Evolutionary conservation across 345 rosid genomes (phyloP).

Genomic region (Dipteronia dyeriana): DNA sequence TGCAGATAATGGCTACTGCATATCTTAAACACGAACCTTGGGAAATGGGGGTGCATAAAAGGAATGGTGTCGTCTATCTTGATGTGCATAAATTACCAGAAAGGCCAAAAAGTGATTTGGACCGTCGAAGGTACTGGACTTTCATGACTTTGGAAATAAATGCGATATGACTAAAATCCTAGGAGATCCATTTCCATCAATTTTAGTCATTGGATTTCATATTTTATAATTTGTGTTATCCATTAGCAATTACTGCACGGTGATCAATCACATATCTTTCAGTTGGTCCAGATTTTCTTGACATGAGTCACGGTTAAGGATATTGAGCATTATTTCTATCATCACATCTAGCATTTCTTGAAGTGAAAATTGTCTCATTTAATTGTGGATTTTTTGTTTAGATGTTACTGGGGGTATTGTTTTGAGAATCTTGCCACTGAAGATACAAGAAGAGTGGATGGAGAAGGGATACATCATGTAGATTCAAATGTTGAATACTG

Average conservation of each 20-base stretch:
- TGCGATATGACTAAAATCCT: background rate
- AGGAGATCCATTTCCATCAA: background rate
- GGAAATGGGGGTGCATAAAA: constrained; percentile 99
- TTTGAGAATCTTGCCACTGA: constrained; percentile 95
- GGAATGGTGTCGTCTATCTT: constrained; percentile 90
- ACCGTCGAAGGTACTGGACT: constrained; percentile 70
- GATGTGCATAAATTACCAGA: constrained; percentile 96
- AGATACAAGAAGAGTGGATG: constrained; percentile 77
- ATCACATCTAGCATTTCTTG: constrained; percentile 7
- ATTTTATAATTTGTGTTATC: background rate
- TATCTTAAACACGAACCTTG: constrained; percentile 84
- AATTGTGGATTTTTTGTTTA: constrained; percentile 26
- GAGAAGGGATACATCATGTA: constrained; percentile 77
- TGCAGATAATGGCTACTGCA: constrained; percentile 86
- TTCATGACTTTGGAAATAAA: background rate
- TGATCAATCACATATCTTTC: background rate
- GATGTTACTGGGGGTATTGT: constrained; percentile 98
- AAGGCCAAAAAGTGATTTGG: constrained; percentile 78
- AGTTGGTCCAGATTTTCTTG: background rate
- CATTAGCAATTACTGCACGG: background rate
- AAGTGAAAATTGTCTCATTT: constrained; percentile 3
- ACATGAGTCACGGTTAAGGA: background rate
- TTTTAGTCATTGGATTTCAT: background rate
- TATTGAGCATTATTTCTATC: background rate
- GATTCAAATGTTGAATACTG: constrained; percentile 91